phyloP scores from a whole-genome alignment of 169 alveolate genomes.

The Plasmodium cynomolgi region DNA sequence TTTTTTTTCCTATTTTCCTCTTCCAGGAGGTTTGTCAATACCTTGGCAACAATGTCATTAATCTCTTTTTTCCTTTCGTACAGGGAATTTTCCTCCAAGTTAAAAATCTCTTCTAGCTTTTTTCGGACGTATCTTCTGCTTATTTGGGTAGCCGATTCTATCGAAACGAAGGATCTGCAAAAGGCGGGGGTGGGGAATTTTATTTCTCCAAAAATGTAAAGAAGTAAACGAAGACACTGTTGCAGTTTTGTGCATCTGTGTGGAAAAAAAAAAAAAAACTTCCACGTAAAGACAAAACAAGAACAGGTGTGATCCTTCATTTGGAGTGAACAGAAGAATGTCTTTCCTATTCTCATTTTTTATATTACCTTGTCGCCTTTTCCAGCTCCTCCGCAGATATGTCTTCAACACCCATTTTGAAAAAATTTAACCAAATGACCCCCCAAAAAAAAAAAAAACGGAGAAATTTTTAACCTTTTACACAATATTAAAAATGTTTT shows the following conservation, averaged over 20 bases:
- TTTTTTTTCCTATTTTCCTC: slow-evolving; percentile 50
- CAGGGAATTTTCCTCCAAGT: slow-evolving; percentile 60
- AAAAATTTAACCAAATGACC: slow-evolving; percentile 1
- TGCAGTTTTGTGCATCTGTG: background rate
- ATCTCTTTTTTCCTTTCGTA: slow-evolving; percentile 72
- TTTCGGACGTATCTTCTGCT: slow-evolving; percentile 61
- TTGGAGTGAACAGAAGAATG: slow-evolving; percentile 2
- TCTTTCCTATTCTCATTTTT: slow-evolving; percentile 3
- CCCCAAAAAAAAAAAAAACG: background rate
- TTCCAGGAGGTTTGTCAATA: slow-evolving; percentile 52
- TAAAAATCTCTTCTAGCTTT: slow-evolving; percentile 71
- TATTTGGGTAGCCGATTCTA: slow-evolving; percentile 70
- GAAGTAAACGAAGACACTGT: background rate
- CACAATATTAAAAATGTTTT: slow-evolving; percentile 3
- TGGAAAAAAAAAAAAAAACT: background rate
- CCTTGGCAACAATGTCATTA: slow-evolving; percentile 60
- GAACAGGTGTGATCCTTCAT: background rate
- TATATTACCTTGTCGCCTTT: slow-evolving; percentile 69
- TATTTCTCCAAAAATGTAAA: background rate
- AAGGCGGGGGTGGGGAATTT: background rate
- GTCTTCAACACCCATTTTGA: slow-evolving; percentile 69
- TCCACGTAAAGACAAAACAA: background rate
- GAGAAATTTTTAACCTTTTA: background rate
- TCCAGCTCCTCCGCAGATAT: slow-evolving; percentile 65
- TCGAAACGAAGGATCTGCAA: slow-evolving; percentile 63